Percentiles rank a stretch among this genome's conserved stretches.
Conservation (phyloP, 1,139 yeast species). For the Debaryomyces coudertii region DNA sequence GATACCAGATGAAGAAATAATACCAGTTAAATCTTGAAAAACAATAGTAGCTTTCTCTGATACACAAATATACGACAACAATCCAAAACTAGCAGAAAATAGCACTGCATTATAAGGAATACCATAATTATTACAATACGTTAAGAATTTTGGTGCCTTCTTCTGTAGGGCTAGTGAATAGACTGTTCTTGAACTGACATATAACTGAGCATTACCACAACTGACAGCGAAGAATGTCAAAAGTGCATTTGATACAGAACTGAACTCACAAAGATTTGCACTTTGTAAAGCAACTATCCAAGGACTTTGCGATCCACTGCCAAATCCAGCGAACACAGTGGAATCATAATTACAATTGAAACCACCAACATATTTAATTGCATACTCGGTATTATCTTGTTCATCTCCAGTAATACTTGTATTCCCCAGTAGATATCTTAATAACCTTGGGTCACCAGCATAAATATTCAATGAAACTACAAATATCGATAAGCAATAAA, state of each 20-base stretch:
- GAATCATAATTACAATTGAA: constrained; percentile 37
- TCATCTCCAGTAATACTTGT: constrained; percentile 32
- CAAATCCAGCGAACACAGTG: constrained; percentile 48
- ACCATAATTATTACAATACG: constrained; percentile 64
- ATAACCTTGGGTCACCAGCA: constrained; percentile 73
- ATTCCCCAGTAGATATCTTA: constrained; percentile 51
- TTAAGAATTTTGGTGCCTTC: constrained; percentile 64
- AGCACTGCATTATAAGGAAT: constrained; percentile 75
- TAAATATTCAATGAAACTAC: constrained; percentile 71
- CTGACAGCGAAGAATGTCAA: constrained; percentile 75
- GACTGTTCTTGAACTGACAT: constrained; percentile 77
- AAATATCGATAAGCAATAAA: constrained; percentile 72
- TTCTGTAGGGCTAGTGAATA: constrained; percentile 75
- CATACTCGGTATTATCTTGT: constrained; percentile 29
- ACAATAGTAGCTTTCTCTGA: constrained; percentile 63
- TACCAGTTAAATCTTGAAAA: constrained; percentile 63
- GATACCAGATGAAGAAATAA: constrained; percentile 71
- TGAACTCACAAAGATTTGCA: constrained; percentile 64
- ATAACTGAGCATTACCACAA: constrained; percentile 76
- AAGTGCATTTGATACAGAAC: constrained; percentile 65
- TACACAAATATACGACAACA: constrained; percentile 62
- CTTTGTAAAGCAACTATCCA: constrained; percentile 81
- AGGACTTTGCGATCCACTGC: constrained; percentile 70
- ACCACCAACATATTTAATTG: constrained; percentile 46
- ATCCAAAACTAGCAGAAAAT: constrained; percentile 61